Evolutionary conservation across 257 asterid species (phyloP).

Genomic region (Nicotiana paniculata): DNA sequence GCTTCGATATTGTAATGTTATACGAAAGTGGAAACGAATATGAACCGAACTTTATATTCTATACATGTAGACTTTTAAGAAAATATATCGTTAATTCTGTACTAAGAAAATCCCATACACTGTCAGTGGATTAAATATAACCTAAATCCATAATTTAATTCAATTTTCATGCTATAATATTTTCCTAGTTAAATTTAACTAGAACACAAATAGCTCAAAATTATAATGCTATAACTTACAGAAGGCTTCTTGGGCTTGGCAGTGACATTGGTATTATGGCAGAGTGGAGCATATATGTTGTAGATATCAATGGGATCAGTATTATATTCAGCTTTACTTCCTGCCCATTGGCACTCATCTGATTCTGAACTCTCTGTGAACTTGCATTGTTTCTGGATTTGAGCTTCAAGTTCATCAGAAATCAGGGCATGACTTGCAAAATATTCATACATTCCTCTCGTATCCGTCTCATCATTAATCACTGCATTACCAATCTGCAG

Average conservation of each 20-base stretch:
- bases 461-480: slow-evolving; percentile 58
- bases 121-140: background rate
- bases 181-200: background rate
- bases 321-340: slow-evolving; percentile 4
- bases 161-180: background rate
- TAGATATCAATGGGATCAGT: slow-evolving; percentile 35
- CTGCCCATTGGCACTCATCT: slow-evolving; percentile 26
- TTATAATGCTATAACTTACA: slow-evolving; percentile 23
- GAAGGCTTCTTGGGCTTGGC: slow-evolving; percentile 38
- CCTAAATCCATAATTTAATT: background rate
- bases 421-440: slow-evolving; percentile 61
- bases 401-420: slow-evolving; percentile 30
- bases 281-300: slow-evolving; percentile 64
- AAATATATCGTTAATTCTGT: too few species aligned
- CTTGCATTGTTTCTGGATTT: slow-evolving; percentile 37
- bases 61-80: too few species aligned
- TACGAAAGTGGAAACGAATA: too few species aligned
- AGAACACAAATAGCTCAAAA: background rate
- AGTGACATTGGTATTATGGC: slow-evolving; percentile 40
- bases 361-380: slow-evolving; percentile 25
- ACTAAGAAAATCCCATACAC: background rate
- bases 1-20: too few species aligned
- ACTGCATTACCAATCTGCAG: slow-evolving; percentile 76
- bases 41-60: too few species aligned
- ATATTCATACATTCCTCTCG: slow-evolving; percentile 57